phyloP scores from a whole-genome alignment of 257 asterid species.

The Solanum pimpinellifolium region DNA sequence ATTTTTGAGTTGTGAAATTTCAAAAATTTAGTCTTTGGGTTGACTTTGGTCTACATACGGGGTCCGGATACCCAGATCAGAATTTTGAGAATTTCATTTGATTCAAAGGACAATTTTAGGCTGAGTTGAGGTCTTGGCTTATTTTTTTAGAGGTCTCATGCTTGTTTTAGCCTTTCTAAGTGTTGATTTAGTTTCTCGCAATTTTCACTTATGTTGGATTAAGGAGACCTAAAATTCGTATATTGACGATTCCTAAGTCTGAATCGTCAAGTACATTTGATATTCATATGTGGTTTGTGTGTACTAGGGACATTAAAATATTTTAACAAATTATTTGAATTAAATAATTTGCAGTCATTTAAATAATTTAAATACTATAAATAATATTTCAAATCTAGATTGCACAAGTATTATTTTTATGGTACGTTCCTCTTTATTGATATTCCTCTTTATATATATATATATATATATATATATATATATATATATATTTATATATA shows the following conservation, averaged over 20 bases:
- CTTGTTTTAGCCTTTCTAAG: not conserved
- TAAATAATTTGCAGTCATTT: not conserved
- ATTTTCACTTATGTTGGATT: not conserved
- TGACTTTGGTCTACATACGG: not conserved
- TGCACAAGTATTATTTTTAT: not conserved
- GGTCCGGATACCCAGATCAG: not conserved
- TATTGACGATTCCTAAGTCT: not conserved
- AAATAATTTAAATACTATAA: no score
- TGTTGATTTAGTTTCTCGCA: not conserved
- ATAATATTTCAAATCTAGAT: not conserved
- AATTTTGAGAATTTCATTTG: not conserved
- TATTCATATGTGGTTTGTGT: not conserved
- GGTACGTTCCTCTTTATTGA: not conserved
- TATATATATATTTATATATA: no score
- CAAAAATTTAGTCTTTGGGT: not conserved
- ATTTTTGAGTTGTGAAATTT: no score
- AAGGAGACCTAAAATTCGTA: not conserved
- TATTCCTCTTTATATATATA: no score
- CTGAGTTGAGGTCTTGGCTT: not conserved
- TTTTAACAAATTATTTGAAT: no score
- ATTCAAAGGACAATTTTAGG: not conserved
- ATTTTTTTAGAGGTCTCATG: not conserved
- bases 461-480: no score
- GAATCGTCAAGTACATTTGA: no score
- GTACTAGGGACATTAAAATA: not conserved